phyloP scores from a whole-genome alignment of 352 stramenopile genomes.

The Pythium coloratum region DNA sequence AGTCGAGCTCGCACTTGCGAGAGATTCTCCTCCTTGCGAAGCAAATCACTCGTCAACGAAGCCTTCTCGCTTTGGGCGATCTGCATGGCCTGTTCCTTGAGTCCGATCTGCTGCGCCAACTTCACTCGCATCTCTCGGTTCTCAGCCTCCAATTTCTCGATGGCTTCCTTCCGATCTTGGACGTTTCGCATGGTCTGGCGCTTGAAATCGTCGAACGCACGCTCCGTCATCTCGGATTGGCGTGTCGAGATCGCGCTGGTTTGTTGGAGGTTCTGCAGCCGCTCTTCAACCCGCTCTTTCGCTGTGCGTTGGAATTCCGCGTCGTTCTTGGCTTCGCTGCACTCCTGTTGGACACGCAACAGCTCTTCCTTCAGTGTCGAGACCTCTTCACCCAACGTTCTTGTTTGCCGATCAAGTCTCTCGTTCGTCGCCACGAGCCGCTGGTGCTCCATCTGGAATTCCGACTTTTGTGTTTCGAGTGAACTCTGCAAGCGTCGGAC shows the following conservation, averaged over 20 bases:
- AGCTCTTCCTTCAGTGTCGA: slow-evolving; percentile 11
- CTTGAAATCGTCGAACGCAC: slow-evolving; percentile 39
- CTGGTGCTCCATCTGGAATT: slow-evolving; percentile 28
- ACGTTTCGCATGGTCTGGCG: slow-evolving; percentile 47
- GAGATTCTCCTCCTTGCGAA: slow-evolving; percentile 27
- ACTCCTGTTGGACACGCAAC: slow-evolving; percentile 9
- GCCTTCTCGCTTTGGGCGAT: slow-evolving; percentile 28
- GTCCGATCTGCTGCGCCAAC: slow-evolving; percentile 21
- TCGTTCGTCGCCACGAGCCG: slow-evolving; percentile 27
- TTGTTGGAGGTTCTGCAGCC: not conserved
- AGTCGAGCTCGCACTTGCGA: slow-evolving; percentile 20
- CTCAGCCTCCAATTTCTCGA: slow-evolving; percentile 50
- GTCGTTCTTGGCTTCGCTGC: slow-evolving; percentile 13
- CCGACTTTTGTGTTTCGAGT: slow-evolving; percentile 32
- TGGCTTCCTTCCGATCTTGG: slow-evolving; percentile 40
- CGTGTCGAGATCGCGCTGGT: slow-evolving; percentile 22
- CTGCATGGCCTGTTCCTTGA: slow-evolving; percentile 25
- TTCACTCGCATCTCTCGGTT: slow-evolving; percentile 15
- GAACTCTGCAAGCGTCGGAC: slow-evolving; percentile 39
- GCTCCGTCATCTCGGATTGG: slow-evolving; percentile 27
- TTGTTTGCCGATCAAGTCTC: slow-evolving; percentile 23
- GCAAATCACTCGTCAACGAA: slow-evolving; percentile 21
- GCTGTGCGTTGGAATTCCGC: slow-evolving; percentile 18
- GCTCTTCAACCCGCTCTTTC: slow-evolving; percentile 15
- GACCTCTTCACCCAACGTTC: slow-evolving; percentile 11